Evolutionary conservation across 2,329 filamentous ascomycete genomes (phyloP).

Genomic region (Zymoseptoria brevis): DNA sequence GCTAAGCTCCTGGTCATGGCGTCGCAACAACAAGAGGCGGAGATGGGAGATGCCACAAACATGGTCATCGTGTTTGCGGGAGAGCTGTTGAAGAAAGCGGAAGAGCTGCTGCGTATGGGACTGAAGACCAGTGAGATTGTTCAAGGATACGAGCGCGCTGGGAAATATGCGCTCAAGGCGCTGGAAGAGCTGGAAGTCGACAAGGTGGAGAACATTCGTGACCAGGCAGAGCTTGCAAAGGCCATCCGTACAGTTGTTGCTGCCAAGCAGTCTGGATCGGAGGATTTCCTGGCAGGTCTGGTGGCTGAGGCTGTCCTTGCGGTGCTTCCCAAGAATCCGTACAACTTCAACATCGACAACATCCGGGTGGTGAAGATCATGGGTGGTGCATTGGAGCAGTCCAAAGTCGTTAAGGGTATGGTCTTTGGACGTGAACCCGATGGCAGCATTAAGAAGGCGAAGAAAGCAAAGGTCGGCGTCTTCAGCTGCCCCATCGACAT

Average conservation of each 20-base stretch:
- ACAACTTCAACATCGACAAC: conserved; percentile 98
- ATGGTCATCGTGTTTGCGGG: conserved; percentile 92
- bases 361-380: conserved; percentile 99
- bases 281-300: conserved; percentile 77
- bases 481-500: conserved; percentile 94
- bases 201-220: conserved; percentile 75
- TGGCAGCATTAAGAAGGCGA: conserved; percentile 77
- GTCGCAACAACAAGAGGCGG: conserved; percentile 94
- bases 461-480: conserved; percentile 90
- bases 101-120: conserved; percentile 92
- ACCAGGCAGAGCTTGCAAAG: conserved; percentile 80
- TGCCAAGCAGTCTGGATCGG: conserved; percentile 91
- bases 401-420: conserved; percentile 93
- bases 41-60: conserved; percentile 99
- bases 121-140: conserved; percentile 98
- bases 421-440: conserved; percentile 96
- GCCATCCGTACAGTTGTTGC: conserved; percentile 91
- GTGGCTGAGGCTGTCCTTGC: conserved; percentile 78
- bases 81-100: conserved; percentile 91
- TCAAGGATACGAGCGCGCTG: conserved; percentile 89
- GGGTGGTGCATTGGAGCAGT: conserved; percentile 92
- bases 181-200: conserved; percentile 81
- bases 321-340: conserved; percentile 89
- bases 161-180: conserved; percentile 74
- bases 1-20: conserved; percentile 98